A percentile compares a stretch with the other conserved stretches of the same genome.
Evolutionary conservation across 1,284 basidiomycete genomes (phyloP).

Genomic region (Tremellales sp.): DNA sequence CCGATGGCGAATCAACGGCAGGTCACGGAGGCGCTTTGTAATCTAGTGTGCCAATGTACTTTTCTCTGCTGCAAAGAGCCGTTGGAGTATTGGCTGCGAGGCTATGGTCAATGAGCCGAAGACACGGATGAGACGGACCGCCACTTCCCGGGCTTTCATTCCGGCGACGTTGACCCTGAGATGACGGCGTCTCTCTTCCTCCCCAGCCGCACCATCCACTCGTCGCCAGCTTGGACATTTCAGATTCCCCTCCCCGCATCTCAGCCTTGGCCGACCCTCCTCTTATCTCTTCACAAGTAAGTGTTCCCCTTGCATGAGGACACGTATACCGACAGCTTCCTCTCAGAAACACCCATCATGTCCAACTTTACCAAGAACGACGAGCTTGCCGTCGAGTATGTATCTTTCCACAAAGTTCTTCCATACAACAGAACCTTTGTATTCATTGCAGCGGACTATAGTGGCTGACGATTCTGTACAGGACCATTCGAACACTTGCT

Average conservation of each 20-base stretch:
- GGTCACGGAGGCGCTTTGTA: too few species aligned
- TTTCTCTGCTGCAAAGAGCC: too few species aligned
- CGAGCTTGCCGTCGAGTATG: constrained; percentile 48
- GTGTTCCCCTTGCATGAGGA: not conserved
- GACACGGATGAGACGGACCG: too few species aligned
- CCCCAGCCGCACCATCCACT: not conserved
- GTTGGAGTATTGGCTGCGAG: too few species aligned
- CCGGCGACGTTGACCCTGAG: not conserved
- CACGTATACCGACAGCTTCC: not conserved
- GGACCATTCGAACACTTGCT: constrained; percentile 51
- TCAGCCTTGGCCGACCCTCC: not conserved
- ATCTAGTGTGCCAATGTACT: too few species aligned
- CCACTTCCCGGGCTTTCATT: too few species aligned
- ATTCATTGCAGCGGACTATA: not conserved
- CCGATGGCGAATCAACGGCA: too few species aligned
- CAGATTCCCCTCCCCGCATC: not conserved
- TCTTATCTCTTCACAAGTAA: not conserved
- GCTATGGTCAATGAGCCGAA: too few species aligned
- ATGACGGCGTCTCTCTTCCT: not conserved
- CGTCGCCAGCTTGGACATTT: not conserved
- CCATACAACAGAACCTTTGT: not conserved
- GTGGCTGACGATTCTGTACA: constrained; percentile 6
- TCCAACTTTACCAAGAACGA: constrained; percentile 50
- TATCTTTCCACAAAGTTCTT: constrained; percentile 3
- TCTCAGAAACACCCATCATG: constrained; percentile 12